Conservation (phyloP, 2,329 filamentous ascomycete genomes). For the Ceratocystis alfenasii region DNA sequence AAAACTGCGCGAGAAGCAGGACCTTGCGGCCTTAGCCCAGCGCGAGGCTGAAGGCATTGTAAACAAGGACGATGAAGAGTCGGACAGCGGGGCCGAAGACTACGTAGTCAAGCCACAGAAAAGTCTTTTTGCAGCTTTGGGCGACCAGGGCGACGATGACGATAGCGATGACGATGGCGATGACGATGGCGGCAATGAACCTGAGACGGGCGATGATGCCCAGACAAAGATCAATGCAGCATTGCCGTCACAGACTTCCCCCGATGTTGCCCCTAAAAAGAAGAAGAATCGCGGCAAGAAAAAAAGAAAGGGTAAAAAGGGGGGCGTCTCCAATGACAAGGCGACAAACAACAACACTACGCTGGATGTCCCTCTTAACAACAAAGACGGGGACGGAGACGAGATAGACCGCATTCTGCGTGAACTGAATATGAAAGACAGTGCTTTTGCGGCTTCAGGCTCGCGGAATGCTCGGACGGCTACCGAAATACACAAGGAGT, state of each 20-base stretch:
- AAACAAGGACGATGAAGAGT: slow-evolving; percentile 27
- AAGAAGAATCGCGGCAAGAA: slow-evolving; percentile 33
- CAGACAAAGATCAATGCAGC: slow-evolving; percentile 16
- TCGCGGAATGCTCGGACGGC: not conserved
- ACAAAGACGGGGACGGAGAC: slow-evolving; percentile 31
- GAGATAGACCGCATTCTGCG: slow-evolving; percentile 46
- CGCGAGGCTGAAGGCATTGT: slow-evolving; percentile 25
- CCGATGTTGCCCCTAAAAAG: slow-evolving; percentile 29
- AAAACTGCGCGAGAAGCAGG: slow-evolving; percentile 41
- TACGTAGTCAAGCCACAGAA: slow-evolving; percentile 30
- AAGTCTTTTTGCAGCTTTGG: slow-evolving; percentile 44
- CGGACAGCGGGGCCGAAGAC: slow-evolving; percentile 27
- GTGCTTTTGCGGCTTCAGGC: not conserved
- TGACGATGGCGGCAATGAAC: slow-evolving; percentile 22
- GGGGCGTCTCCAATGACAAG: slow-evolving; percentile 29
- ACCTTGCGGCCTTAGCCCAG: slow-evolving; percentile 29
- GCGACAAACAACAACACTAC: not conserved
- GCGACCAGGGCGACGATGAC: slow-evolving; percentile 34
- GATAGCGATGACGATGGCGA: slow-evolving; percentile 30
- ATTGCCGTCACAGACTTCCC: not conserved
- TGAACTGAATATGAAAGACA: slow-evolving; percentile 30
- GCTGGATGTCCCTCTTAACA: not conserved
- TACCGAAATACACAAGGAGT: slow-evolving; percentile 21
- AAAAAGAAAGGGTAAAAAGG: slow-evolving; percentile 32
- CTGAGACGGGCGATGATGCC: slow-evolving; percentile 22